Conservation (phyloP, 305 asterid genomes). For the Rubia occidens region DNA sequence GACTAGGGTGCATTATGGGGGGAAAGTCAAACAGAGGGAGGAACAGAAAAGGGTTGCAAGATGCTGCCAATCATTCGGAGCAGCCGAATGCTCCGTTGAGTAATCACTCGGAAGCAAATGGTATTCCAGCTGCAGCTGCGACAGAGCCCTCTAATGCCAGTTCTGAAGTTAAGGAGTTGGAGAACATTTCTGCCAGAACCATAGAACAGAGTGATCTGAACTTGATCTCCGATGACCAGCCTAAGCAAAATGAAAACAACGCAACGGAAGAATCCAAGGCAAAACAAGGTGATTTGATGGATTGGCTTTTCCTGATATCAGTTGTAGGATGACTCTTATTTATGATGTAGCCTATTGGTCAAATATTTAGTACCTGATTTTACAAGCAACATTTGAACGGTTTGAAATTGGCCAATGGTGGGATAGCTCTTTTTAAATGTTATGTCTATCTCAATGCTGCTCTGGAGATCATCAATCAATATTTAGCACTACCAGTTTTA, state of each 20-base stretch:
- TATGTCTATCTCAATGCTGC: background rate
- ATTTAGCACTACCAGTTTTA: background rate
- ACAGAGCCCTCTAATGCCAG: constrained; percentile 25
- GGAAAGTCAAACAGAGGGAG: constrained; percentile 17
- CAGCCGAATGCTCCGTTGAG: constrained; percentile 33
- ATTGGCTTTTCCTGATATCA: constrained; percentile 1
- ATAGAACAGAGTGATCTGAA: constrained; percentile 40
- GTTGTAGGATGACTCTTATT: background rate
- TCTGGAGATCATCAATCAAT: background rate
- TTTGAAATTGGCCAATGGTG: background rate
- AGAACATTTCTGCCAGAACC: constrained; percentile 25
- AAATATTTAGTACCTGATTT: background rate
- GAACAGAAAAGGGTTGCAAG: constrained; percentile 13
- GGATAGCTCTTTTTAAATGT: background rate
- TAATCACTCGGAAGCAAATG: constrained; percentile 38
- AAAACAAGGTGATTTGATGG: constrained; percentile 14
- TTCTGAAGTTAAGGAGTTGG: constrained; percentile 30
- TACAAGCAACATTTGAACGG: background rate
- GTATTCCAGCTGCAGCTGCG: constrained; percentile 25
- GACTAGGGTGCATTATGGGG: constrained; percentile 9
- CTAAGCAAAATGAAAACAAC: constrained; percentile 17
- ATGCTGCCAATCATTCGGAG: constrained; percentile 30
- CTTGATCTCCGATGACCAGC: constrained; percentile 6
- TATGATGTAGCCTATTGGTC: background rate
- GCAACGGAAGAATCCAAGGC: constrained; percentile 11